Evolutionary conservation across 2,329 filamentous ascomycete species (phyloP).

Genomic region (Kalmusia sp.): DNA sequence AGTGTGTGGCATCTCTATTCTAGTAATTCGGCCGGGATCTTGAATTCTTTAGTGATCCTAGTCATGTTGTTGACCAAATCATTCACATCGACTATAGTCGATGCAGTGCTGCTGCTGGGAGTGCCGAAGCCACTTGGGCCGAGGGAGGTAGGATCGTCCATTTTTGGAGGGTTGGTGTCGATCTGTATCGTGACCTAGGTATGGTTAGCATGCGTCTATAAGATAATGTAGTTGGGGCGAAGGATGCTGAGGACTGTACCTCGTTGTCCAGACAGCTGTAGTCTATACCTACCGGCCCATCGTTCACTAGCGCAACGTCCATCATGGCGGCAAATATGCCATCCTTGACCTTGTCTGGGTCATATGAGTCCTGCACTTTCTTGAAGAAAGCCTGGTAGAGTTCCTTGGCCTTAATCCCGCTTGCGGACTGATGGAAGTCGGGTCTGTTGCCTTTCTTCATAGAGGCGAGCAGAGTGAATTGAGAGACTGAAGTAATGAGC

Average conservation of each 20-base stretch:
- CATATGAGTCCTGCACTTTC: constrained; percentile 76
- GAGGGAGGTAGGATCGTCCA: constrained; percentile 33
- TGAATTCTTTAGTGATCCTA: constrained; percentile 39
- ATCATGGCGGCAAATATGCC: constrained; percentile 99
- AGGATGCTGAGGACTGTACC: constrained; percentile 54
- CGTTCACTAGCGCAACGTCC: constrained; percentile 92
- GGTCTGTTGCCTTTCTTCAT: constrained; percentile 97
- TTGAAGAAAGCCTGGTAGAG: constrained; percentile 86
- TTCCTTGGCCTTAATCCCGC: constrained; percentile 76
- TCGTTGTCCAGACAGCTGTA: constrained; percentile 64
- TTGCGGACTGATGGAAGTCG: constrained; percentile 88
- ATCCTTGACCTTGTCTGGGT: constrained; percentile 80
- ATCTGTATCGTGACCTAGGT: constrained; percentile 57
- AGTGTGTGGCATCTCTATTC: constrained; percentile 23
- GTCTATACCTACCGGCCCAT: constrained; percentile 73
- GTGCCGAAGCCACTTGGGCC: constrained; percentile 18
- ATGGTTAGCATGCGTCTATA: constrained; percentile 9
- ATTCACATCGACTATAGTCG: constrained; percentile 31
- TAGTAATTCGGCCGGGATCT: constrained; percentile 43
- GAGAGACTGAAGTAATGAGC: constrained; percentile 72
- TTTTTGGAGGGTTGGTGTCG: constrained; percentile 55
- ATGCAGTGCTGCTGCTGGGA: constrained; percentile 18
- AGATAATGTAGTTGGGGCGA: constrained; percentile 1
- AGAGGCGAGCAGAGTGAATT: constrained; percentile 91
- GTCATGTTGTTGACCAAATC: constrained; percentile 40